Evolutionary conservation across 192 early-diverging fungal species (phyloP).

Genomic region (Rhizoclosmatium globosum): DNA sequence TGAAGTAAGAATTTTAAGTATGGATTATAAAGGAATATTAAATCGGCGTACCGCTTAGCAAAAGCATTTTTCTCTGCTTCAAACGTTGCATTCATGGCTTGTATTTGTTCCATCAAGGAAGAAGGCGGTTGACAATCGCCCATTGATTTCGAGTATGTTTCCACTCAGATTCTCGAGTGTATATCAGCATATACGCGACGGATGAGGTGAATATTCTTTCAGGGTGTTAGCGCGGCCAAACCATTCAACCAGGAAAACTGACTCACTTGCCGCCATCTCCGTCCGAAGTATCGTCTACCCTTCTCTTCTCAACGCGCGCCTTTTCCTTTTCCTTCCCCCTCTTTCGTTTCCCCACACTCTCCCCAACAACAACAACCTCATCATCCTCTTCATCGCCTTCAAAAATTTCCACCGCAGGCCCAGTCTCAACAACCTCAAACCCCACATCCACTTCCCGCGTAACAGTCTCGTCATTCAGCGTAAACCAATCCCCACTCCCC

Average conservation of each 20-base stretch:
- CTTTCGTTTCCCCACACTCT: conserved; percentile 1
- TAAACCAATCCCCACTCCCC: conserved; percentile 1
- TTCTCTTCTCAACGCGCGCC: background rate
- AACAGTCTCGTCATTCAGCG: conserved; percentile 27
- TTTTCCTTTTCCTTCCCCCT: conserved; percentile 10
- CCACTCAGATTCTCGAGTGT: conserved; percentile 16
- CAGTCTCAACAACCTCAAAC: conserved; percentile 9
- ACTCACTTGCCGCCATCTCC: no score
- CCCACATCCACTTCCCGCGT: background rate
- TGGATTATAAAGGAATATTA: background rate
- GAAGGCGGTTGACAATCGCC: background rate
- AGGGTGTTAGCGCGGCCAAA: background rate
- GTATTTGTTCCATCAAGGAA: conserved; percentile 9
- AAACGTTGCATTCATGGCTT: background rate
- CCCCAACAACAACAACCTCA: background rate
- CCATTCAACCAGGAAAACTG: background rate
- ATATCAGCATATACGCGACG: conserved; percentile 31
- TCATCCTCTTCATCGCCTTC: conserved; percentile 1
- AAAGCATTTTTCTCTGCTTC: background rate
- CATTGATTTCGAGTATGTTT: background rate
- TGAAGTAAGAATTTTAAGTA: background rate
- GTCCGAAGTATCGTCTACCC: no score
- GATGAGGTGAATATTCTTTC: conserved; percentile 15
- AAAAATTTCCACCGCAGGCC: no score
- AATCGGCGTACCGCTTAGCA: background rate